Evolutionary conservation across 2,329 filamentous ascomycete genomes (phyloP).

Genomic region (Venturia effusa): DNA sequence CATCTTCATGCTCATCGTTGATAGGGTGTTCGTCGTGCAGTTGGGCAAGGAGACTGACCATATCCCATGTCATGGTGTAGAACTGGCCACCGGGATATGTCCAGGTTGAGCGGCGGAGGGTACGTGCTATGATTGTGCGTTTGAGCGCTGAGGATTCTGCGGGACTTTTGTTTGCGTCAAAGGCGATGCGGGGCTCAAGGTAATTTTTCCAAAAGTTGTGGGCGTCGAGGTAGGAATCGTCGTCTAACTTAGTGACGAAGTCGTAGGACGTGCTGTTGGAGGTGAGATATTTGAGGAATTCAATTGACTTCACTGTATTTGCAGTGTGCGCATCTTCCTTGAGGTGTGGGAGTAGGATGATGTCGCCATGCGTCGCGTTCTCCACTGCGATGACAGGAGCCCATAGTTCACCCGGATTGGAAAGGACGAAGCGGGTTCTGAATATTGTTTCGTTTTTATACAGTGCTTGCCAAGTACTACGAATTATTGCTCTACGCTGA

Average conservation of each 20-base stretch:
- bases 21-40: constrained; percentile 17
- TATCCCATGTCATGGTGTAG: constrained; percentile 26
- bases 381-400: constrained; percentile 19
- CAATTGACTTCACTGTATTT: constrained; percentile 26
- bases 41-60: constrained; percentile 19
- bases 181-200: constrained; percentile 17
- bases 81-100: constrained; percentile 24
- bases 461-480: constrained; percentile 24
- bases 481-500: constrained; percentile 17
- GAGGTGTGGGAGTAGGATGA: constrained; percentile 25
- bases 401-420: constrained; percentile 22
- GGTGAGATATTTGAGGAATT: constrained; percentile 24
- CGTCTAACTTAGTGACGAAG: constrained; percentile 25
- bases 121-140: constrained; percentile 21
- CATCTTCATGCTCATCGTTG: constrained; percentile 7
- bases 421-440: constrained; percentile 22
- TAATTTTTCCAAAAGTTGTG: constrained; percentile 23
- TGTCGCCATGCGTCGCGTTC: constrained; percentile 25
- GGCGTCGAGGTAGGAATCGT: constrained; percentile 24
- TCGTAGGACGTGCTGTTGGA: constrained; percentile 17
- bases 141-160: constrained; percentile 9
- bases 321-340: constrained; percentile 22
- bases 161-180: constrained; percentile 9
- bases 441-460: constrained; percentile 21
- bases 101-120: constrained; percentile 18